Conservation (phyloP, 257 asterid genomes). For the Solanum gracilifrons region DNA sequence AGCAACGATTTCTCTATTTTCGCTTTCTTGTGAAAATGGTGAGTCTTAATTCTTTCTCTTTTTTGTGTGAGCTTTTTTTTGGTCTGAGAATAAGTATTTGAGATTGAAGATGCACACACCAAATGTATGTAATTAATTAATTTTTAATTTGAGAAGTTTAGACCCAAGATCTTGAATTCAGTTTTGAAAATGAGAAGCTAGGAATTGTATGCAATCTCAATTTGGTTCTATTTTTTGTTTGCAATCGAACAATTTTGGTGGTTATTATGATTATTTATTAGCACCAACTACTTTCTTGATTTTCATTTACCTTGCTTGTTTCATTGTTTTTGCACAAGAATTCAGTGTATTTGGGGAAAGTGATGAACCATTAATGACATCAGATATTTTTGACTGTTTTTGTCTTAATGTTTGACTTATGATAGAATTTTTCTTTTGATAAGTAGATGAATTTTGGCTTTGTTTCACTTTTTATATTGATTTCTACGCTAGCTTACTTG, state of each 20-base stretch:
- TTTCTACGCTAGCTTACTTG: background rate
- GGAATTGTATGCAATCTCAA: background rate
- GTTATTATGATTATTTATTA: background rate
- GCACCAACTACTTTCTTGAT: background rate
- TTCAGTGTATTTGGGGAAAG: background rate
- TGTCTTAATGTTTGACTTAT: background rate
- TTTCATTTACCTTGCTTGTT: background rate
- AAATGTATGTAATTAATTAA: background rate
- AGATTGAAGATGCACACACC: background rate
- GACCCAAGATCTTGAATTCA: no score
- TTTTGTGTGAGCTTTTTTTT: no score
- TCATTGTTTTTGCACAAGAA: background rate
- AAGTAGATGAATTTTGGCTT: background rate
- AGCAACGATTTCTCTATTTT: background rate
- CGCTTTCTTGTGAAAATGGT: background rate
- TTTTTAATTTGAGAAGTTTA: no score
- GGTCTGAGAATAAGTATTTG: background rate
- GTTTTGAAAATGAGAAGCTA: background rate
- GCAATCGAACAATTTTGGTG: background rate
- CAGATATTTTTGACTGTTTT: no score
- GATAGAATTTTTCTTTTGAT: background rate
- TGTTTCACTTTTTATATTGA: background rate
- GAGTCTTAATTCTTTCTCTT: background rate
- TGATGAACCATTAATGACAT: background rate
- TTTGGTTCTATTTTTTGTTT: background rate